Evolutionary conservation across 768 basidiomycete genomes (phyloP), one percentile per base, ranked within the genome.

Genomic region (Russula dissimulans): DNA sequence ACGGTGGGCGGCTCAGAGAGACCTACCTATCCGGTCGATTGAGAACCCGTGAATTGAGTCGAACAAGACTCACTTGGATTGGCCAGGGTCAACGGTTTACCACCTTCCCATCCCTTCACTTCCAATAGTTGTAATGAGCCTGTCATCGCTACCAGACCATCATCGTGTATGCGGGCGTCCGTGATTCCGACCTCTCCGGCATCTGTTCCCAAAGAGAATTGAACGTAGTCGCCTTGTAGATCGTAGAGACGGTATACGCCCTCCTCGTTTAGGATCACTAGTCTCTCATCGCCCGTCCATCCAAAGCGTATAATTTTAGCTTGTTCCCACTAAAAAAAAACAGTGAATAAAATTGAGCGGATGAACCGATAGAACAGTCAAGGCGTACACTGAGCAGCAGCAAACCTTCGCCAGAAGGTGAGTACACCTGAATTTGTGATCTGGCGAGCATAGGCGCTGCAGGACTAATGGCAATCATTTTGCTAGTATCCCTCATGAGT

Each of bases 211-310:
- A 97, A 78, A 0, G 92, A 91, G 69, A 85, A 81, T 62, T 97
- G 94, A 59, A 81, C 76, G 69, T 94, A 97, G 66, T 89, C 88
- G 57, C 86, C 85, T 71, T 91, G 86, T 38, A 91, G 75, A 73
- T 92, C 88, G 68, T 97, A 97, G 29, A 97, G 67, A 48, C 97
- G 80, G 73, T 97, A 99, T 6, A 81, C 79, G 29, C 95, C 95
- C 67, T 97, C 94, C 72, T 95, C 93, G 68, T 94, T 91, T 42
- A 98, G 73, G 14, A 97, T 81, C 0, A 86, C 83, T 39, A 99
- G 78, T 42, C 83, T 79, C 69, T 95, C 91, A 67, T 90, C 84
- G n/a, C 73, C 69, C 0, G 88, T 88, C 90, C 90, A 92, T 22
- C 91, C 91, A 66, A 91, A 88, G 46, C 83, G 80, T 54, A 93